Evolutionary conservation across 2,329 filamentous ascomycete species (phyloP).

Genomic region (Ampelomyces quisqualis): DNA sequence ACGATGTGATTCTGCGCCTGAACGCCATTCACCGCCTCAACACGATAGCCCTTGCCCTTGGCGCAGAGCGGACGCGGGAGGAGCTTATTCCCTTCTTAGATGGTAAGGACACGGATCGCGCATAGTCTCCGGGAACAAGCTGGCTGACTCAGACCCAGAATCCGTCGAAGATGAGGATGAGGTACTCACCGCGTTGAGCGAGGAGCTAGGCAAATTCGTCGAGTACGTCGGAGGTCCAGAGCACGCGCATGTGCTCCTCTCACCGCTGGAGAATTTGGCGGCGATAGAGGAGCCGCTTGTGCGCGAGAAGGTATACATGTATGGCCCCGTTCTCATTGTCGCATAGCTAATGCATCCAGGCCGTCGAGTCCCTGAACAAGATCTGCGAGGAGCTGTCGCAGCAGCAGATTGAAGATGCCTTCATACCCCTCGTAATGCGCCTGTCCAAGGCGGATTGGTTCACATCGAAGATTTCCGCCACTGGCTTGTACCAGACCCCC

Average conservation of each 20-base stretch:
- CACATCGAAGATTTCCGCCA: constrained; percentile 97
- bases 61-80: constrained; percentile 93
- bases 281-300: constrained; percentile 98
- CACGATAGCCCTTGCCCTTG: constrained; percentile 94
- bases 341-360: constrained; percentile 57
- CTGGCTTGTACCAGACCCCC: constrained; percentile 88
- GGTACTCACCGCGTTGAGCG: constrained; percentile 92
- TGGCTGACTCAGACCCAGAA: constrained; percentile 61
- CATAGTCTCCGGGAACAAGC: constrained; percentile 20
- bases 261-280: constrained; percentile 94
- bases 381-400: constrained; percentile 91
- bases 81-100: constrained; percentile 99
- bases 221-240: constrained; percentile 96
- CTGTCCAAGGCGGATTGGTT: constrained; percentile 99
- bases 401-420: constrained; percentile 93
- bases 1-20: constrained; percentile 95
- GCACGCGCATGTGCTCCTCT: constrained; percentile 92
- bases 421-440: constrained; percentile 91
- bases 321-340: not conserved
- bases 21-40: constrained; percentile 98
- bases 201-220: constrained; percentile 94
- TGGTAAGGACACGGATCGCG: constrained; percentile 62
- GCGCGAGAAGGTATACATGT: constrained; percentile 78
- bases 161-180: constrained; percentile 99
- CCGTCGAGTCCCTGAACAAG: constrained; percentile 98